Evolutionary conservation across 768 basidiomycete species (phyloP).

Genomic region (Boletus fagicola): DNA sequence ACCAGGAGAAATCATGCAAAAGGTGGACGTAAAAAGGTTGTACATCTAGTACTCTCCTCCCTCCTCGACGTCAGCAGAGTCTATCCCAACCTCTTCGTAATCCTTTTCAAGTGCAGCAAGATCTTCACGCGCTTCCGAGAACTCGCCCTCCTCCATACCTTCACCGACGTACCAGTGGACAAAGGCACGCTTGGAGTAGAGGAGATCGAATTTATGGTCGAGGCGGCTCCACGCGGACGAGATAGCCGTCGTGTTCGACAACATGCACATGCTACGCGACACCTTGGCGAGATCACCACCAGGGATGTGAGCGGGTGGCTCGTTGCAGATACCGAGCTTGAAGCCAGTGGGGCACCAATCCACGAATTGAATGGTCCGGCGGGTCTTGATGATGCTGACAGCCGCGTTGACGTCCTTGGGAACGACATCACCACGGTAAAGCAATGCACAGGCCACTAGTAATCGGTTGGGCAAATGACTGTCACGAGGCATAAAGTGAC

Average conservation of each 20-base stretch:
- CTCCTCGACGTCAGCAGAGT: conserved; percentile 52
- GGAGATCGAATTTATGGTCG: conserved; percentile 77
- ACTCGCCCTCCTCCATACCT: conserved; percentile 92
- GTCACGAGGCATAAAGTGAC: conserved; percentile 12
- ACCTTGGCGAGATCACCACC: conserved; percentile 77
- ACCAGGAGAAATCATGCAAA: conserved; percentile 23
- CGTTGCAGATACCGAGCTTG: conserved; percentile 78
- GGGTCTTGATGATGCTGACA: conserved; percentile 72
- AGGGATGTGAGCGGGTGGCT: conserved; percentile 71
- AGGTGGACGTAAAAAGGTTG: conserved; percentile 5
- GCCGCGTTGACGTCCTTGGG: conserved; percentile 78
- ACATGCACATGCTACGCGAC: conserved; percentile 73
- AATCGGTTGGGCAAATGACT: conserved; percentile 1
- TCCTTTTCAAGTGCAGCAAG: conserved; percentile 99
- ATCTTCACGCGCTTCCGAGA: conserved; percentile 98
- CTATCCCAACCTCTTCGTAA: conserved; percentile 79
- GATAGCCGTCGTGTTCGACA: conserved; percentile 74
- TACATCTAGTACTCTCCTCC: conserved; percentile 44
- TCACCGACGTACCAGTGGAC: conserved; percentile 71
- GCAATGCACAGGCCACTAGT: conserved; percentile 64
- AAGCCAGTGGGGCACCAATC: conserved; percentile 81
- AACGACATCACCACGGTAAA: conserved; percentile 76
- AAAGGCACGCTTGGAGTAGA: conserved; percentile 65
- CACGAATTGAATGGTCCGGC: conserved; percentile 76
- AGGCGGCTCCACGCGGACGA: conserved; percentile 71